These are phyloP conservation scores for Tetrastigma voinierianum DNA, from an alignment of 164 flowering plant species.

Conservation along the genomic window DNA sequence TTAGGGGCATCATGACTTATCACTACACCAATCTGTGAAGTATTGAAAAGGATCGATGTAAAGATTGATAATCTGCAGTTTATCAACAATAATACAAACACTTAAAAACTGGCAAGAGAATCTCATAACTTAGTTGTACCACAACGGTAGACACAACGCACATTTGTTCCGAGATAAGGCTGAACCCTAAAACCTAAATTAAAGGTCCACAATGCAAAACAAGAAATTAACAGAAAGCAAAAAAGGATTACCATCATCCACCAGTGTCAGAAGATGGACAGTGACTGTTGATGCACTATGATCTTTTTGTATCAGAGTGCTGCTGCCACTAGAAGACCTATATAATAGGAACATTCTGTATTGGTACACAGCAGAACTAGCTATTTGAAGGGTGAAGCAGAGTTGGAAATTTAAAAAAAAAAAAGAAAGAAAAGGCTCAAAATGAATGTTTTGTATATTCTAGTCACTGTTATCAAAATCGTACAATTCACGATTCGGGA, in stretches of 20 bases:
- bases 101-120: too few relatives aligned
- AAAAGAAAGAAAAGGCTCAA: background rate
- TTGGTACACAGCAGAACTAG: background rate
- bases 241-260: background rate
- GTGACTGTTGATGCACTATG: constrained; percentile 9
- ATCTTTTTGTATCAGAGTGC: constrained; percentile 21
- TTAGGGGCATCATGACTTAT: constrained; percentile 11
- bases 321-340: constrained; percentile 55
- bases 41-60: too few relatives aligned
- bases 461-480: too few relatives aligned
- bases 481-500: too few relatives aligned
- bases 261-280: constrained; percentile 24
- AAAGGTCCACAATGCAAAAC: background rate
- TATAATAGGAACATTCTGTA: constrained; percentile 20
- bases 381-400: too few relatives aligned
- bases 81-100: background rate
- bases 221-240: too few relatives aligned
- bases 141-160: too few relatives aligned
- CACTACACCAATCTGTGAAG: constrained; percentile 19
- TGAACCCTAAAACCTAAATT: too few relatives aligned
- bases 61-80: too few relatives aligned
- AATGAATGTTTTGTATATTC: too few relatives aligned
- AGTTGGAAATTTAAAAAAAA: background rate
- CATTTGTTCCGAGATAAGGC: too few relatives aligned
- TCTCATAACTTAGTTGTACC: too few relatives aligned